These are phyloP conservation scores for Lathyrus oleraceus DNA, from an alignment of 306 rosid genomes.

Conservation along the genomic window DNA sequence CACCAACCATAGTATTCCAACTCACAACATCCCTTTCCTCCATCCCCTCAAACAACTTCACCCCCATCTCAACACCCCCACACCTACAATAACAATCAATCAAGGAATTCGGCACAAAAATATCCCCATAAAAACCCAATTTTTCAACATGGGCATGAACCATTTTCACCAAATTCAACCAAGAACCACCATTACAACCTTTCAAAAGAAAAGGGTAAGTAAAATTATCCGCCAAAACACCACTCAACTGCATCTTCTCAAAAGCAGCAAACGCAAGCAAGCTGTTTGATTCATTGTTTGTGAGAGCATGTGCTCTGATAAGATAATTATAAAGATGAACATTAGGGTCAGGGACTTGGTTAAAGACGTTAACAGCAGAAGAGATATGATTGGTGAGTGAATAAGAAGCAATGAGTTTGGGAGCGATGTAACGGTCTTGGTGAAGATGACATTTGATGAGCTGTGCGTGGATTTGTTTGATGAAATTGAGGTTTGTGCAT, in stretches of 20 bases:
- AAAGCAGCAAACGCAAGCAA: slow-evolving; percentile 48
- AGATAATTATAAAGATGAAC: slow-evolving; percentile 61
- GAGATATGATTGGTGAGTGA: slow-evolving; percentile 62
- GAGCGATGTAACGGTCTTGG: slow-evolving; percentile 58
- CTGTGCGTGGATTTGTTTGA: slow-evolving; percentile 78
- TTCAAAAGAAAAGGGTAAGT: slow-evolving; percentile 63
- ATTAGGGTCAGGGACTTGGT: slow-evolving; percentile 62
- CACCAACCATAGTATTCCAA: slow-evolving; percentile 74
- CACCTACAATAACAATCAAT: slow-evolving; percentile 64
- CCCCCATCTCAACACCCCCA: slow-evolving; percentile 48
- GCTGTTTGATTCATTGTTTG: slow-evolving; percentile 45
- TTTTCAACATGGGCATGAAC: slow-evolving; percentile 67
- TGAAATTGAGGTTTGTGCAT: slow-evolving; percentile 52
- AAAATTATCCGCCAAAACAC: slow-evolving; percentile 57
- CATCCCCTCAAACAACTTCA: slow-evolving; percentile 56
- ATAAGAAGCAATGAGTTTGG: slow-evolving; percentile 70
- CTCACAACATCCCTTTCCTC: slow-evolving; percentile 57
- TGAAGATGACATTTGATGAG: slow-evolving; percentile 66
- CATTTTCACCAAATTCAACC: slow-evolving; percentile 53
- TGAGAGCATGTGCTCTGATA: slow-evolving; percentile 66
- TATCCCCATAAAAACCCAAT: slow-evolving; percentile 55
- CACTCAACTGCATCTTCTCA: slow-evolving; percentile 55
- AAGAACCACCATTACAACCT: slow-evolving; percentile 46
- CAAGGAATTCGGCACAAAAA: slow-evolving; percentile 70
- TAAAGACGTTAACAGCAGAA: slow-evolving; percentile 66